A percentile compares a stretch with the other conserved stretches of the same genome.
phyloP scores from a whole-genome alignment of 164 flowering plant genomes.

The Annona squamosa region DNA sequence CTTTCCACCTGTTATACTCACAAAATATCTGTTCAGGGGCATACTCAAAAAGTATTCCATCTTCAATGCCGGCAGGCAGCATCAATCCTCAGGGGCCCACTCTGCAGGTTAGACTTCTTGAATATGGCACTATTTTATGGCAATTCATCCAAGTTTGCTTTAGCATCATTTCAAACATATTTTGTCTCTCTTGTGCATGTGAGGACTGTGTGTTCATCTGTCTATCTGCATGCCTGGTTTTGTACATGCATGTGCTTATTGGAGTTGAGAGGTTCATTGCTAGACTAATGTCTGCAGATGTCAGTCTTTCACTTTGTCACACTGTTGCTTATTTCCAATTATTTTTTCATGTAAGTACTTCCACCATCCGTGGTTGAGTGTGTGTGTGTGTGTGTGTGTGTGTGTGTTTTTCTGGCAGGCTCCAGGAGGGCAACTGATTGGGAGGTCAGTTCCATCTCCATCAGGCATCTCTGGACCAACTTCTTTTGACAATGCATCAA shows the following conservation, averaged over 20 bases:
- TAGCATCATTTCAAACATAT: not conserved
- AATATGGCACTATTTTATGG: not conserved
- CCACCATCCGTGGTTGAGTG: too few relatives aligned
- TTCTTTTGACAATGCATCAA: constrained; percentile 62
- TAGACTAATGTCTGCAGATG: too few relatives aligned
- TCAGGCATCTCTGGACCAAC: constrained; percentile 46
- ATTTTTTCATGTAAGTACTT: too few relatives aligned
- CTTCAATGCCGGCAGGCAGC: constrained; percentile 43
- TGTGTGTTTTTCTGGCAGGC: constrained; percentile 25
- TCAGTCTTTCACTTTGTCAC: too few relatives aligned
- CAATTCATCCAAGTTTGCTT: not conserved
- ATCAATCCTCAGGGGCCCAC: constrained; percentile 43
- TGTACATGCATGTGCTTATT: too few relatives aligned
- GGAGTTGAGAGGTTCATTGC: too few relatives aligned
- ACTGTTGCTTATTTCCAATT: too few relatives aligned
- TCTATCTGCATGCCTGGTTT: too few relatives aligned
- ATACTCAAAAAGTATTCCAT: constrained; percentile 56
- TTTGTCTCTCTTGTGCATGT: too few relatives aligned
- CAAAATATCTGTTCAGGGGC: constrained; percentile 44
- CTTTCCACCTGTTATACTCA: constrained; percentile 2
- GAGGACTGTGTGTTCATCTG: too few relatives aligned
- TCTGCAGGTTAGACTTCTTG: constrained; percentile 55
- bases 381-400: too few relatives aligned
- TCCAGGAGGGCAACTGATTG: constrained; percentile 67
- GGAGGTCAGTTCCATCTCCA: constrained; percentile 90